A percentile compares a stretch with the other conserved stretches of the same genome.
These are phyloP conservation scores for Apiotrichum veenhuisii DNA, from an alignment of 1,284 basidiomycete genomes.

Conservation along the genomic window DNA sequence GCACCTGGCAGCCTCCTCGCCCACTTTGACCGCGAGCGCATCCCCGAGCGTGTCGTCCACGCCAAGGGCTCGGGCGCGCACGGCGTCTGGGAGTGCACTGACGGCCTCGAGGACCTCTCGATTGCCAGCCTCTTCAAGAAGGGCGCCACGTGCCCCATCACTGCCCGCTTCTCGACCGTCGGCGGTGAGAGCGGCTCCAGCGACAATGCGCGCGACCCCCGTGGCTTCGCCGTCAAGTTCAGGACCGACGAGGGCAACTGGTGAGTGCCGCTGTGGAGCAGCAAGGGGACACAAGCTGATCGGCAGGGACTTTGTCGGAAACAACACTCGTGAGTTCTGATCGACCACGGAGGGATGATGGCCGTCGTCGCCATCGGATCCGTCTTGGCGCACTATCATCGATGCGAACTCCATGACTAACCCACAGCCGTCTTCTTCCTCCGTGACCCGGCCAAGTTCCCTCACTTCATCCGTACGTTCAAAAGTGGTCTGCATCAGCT, in stretches of 20 bases:
- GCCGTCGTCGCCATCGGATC: neutral
- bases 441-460: slow-evolving; percentile 48
- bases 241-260: slow-evolving; percentile 83
- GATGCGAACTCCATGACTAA: neutral
- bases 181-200: slow-evolving; percentile 76
- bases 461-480: slow-evolving; percentile 78
- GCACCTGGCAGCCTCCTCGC: slow-evolving; percentile 55
- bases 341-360: neutral
- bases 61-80: slow-evolving; percentile 68
- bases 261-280: too few species aligned
- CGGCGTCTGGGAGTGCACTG: slow-evolving; percentile 83
- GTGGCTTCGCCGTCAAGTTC: slow-evolving; percentile 89
- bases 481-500: slow-evolving; percentile 6
- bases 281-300: neutral
- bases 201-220: slow-evolving; percentile 80
- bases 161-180: slow-evolving; percentile 53
- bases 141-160: slow-evolving; percentile 60
- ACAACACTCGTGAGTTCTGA: slow-evolving; percentile 64
- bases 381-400: neutral
- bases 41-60: slow-evolving; percentile 81
- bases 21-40: slow-evolving; percentile 54
- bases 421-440: slow-evolving; percentile 16
- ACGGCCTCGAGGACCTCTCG: slow-evolving; percentile 75
- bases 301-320: slow-evolving; percentile 68
- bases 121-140: slow-evolving; percentile 69